Conservation (phyloP, 1,139 yeast species). For the Blastobotrys capitulatus region DNA sequence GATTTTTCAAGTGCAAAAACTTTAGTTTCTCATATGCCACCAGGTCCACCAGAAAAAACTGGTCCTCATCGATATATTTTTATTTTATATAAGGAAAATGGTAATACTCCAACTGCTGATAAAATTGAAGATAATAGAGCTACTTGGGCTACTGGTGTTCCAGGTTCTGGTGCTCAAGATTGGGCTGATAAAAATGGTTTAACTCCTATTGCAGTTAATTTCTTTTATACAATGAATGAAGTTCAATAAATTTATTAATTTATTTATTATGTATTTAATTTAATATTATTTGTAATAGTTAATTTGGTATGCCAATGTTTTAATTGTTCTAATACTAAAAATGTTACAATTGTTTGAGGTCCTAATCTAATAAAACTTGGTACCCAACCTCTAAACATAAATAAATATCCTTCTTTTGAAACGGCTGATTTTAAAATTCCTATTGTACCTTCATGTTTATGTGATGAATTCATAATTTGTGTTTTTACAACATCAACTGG, state of each 20-base stretch:
- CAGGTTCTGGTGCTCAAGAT: slow-evolving; percentile 69
- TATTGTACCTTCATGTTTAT: slow-evolving; percentile 42
- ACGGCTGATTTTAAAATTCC: slow-evolving; percentile 52
- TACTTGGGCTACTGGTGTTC: slow-evolving; percentile 78
- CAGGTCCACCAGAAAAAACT: slow-evolving; percentile 79
- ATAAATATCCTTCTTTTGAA: slow-evolving; percentile 62
- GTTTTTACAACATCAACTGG: slow-evolving; percentile 92
- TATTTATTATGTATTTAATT: not conserved
- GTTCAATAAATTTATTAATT: slow-evolving; percentile 32
- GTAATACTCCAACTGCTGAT: slow-evolving; percentile 7
- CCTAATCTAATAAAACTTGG: slow-evolving; percentile 85
- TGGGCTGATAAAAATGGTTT: slow-evolving; percentile 65
- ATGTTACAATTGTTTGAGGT: slow-evolving; percentile 84
- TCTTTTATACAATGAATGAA: slow-evolving; percentile 67
- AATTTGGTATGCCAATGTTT: slow-evolving; percentile 38
- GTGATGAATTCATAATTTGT: slow-evolving; percentile 68
- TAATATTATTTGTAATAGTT: not conserved
- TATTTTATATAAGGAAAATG: slow-evolving; percentile 57
- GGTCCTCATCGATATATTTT: slow-evolving; percentile 81
- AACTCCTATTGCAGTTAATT: slow-evolving; percentile 69
- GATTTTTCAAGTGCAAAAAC: slow-evolving; percentile 29
- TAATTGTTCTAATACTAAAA: slow-evolving; percentile 73
- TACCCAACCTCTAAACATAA: slow-evolving; percentile 87
- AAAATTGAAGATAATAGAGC: slow-evolving; percentile 48
- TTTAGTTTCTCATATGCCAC: slow-evolving; percentile 58